phyloP scores from a whole-genome alignment of 345 rosid genomes.

The Eucalyptus curtisii region DNA sequence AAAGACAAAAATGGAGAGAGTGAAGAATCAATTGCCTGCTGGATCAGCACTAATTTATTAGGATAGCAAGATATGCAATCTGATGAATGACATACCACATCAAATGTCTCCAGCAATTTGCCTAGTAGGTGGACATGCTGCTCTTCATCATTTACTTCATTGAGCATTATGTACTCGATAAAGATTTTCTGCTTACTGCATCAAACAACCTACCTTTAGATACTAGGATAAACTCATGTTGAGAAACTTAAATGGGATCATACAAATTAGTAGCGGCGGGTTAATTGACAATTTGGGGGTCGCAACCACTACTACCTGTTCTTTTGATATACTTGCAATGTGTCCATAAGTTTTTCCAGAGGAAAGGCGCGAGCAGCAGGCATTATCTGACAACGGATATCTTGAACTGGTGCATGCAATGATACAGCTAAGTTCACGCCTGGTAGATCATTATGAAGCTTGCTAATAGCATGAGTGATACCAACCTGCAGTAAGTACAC shows the following conservation, averaged over 20 bases:
- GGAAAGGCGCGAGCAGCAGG: conserved; percentile 98
- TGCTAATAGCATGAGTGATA: conserved; percentile 81
- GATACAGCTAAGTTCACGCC: conserved; percentile 96
- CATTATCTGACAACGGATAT: conserved; percentile 92
- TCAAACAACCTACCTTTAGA: neutral
- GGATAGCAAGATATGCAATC: neutral
- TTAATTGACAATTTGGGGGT: neutral
- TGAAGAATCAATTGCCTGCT: neutral
- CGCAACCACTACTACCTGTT: conserved; percentile 30
- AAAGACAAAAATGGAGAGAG: neutral
- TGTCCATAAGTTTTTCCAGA: conserved; percentile 76
- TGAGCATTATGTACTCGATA: conserved; percentile 96
- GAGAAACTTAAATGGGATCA: neutral
- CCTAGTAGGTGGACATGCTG: conserved; percentile 76
- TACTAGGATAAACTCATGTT: neutral
- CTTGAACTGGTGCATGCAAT: conserved; percentile 95
- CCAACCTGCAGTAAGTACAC: conserved; percentile 57
- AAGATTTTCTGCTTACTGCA: conserved; percentile 72
- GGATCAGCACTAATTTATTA: neutral
- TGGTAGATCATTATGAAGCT: conserved; percentile 80
- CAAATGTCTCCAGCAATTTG: conserved; percentile 62
- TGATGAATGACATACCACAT: conserved; percentile 54
- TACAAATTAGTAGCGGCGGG: neutral
- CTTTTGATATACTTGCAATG: conserved; percentile 62
- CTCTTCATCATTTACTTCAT: conserved; percentile 85